phyloP scores from a whole-genome alignment of 768 basidiomycete genomes.

The Antrodiella citrinella region DNA sequence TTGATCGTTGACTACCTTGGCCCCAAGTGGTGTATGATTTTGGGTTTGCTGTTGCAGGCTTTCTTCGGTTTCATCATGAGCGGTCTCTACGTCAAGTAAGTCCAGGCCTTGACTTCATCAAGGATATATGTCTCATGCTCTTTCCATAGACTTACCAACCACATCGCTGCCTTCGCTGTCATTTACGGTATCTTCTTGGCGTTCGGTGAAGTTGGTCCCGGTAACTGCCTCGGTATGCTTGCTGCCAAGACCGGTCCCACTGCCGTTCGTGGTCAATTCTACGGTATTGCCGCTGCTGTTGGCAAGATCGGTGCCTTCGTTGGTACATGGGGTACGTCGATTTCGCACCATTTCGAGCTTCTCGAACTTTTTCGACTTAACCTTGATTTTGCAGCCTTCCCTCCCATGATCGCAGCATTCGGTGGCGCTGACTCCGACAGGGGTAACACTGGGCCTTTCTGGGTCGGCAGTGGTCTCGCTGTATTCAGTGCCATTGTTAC shows the following conservation, averaged over 20 bases:
- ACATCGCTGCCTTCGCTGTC: constrained; percentile 75
- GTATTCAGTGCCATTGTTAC: constrained; percentile 69
- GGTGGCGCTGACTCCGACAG: constrained; percentile 41
- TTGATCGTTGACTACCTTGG: constrained; percentile 70
- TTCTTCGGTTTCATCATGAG: constrained; percentile 86
- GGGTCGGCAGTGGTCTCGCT: constrained; percentile 79
- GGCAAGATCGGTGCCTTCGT: constrained; percentile 83
- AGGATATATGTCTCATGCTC: not conserved
- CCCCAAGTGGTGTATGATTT: constrained; percentile 71
- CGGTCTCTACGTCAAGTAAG: constrained; percentile 56
- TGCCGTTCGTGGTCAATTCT: constrained; percentile 78
- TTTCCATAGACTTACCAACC: constrained; percentile 38
- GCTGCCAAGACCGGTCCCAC: constrained; percentile 84
- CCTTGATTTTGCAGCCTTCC: constrained; percentile 52
- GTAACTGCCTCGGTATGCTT: constrained; percentile 79
- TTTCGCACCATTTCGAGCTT: too few relatives aligned
- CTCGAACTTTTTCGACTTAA: constrained; percentile 6
- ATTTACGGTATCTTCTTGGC: constrained; percentile 88
- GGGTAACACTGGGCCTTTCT: constrained; percentile 83
- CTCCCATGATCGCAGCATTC: constrained; percentile 60
- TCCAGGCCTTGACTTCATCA: constrained; percentile 3
- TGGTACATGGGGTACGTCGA: constrained; percentile 65
- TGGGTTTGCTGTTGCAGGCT: constrained; percentile 59
- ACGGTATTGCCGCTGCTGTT: constrained; percentile 78
- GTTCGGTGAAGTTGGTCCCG: constrained; percentile 86